These are phyloP conservation scores for Dimargaris cristalligena DNA, from an alignment of 192 early-diverging fungal species.

Conservation along the genomic window DNA sequence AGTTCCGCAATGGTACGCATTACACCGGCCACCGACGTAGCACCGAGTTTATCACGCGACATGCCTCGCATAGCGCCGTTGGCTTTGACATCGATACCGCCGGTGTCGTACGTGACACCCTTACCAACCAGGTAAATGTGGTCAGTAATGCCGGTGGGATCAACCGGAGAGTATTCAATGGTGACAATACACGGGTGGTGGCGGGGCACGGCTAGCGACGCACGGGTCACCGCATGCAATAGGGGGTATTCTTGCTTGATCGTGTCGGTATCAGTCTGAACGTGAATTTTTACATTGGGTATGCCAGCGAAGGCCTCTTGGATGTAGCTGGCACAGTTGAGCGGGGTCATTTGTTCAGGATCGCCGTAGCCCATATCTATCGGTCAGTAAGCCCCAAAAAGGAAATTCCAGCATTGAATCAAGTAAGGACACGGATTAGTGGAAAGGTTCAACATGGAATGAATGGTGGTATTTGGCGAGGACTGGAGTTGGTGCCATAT, in stretches of 20 bases:
- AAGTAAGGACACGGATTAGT: no score
- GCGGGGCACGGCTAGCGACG: slow-evolving; percentile 42
- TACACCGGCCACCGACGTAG: slow-evolving; percentile 67
- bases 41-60: slow-evolving; percentile 85
- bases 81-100: slow-evolving; percentile 73
- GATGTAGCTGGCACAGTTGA: slow-evolving; percentile 50
- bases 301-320: slow-evolving; percentile 37
- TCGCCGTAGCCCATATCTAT: slow-evolving; percentile 69
- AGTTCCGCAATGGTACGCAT: slow-evolving; percentile 48
- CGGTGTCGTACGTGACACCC: slow-evolving; percentile 83
- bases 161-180: slow-evolving; percentile 51
- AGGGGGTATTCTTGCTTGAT: slow-evolving; percentile 71
- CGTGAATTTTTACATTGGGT: slow-evolving; percentile 35
- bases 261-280: slow-evolving; percentile 46
- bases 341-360: slow-evolving; percentile 77
- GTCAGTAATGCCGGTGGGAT: slow-evolving; percentile 53
- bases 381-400: slow-evolving; percentile 11
- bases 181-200: slow-evolving; percentile 48
- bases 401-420: slow-evolving; percentile 9
- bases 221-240: slow-evolving; percentile 58
- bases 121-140: slow-evolving; percentile 72
- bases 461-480: no score
- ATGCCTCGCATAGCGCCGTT: slow-evolving; percentile 72
- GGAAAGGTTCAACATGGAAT: no score
- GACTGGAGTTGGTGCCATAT: no score